These are phyloP conservation scores for Yamadazyma scolyti DNA, from an alignment of 805 yeast genomes.

Conservation along the genomic window DNA sequence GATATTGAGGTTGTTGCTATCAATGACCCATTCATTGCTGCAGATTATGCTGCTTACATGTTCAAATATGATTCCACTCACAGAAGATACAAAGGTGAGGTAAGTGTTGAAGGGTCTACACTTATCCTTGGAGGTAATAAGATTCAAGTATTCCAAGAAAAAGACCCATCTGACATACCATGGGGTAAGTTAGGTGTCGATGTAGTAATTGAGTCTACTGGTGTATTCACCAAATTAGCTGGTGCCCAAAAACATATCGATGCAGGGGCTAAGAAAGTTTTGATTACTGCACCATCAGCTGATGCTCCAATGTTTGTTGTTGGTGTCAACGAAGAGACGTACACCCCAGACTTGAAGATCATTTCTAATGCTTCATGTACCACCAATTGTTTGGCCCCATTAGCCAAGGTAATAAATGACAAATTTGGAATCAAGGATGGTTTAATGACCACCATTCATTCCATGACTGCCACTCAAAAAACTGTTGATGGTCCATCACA, in stretches of 20 bases:
- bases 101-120: slow-evolving; percentile 17
- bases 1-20: slow-evolving; percentile 30
- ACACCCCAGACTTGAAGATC: slow-evolving; percentile 29
- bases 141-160: slow-evolving; percentile 28
- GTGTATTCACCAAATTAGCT: slow-evolving; percentile 31
- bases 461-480: slow-evolving; percentile 35
- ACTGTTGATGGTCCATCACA: slow-evolving; percentile 37
- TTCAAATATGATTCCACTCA: slow-evolving; percentile 36
- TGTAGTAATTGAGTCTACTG: slow-evolving; percentile 31
- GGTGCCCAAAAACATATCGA: slow-evolving; percentile 35
- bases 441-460: slow-evolving; percentile 36
- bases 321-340: slow-evolving; percentile 31
- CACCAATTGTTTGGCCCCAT: slow-evolving; percentile 36
- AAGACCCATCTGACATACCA: slow-evolving; percentile 31
- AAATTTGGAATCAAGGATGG: slow-evolving; percentile 33
- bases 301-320: slow-evolving; percentile 36
- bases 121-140: slow-evolving; percentile 26
- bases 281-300: slow-evolving; percentile 32
- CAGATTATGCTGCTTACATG: slow-evolving; percentile 35
- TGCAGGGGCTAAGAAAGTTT: slow-evolving; percentile 34
- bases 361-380: slow-evolving; percentile 35
- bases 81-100: slow-evolving; percentile 29
- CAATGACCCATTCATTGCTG: slow-evolving; percentile 32
- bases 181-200: slow-evolving; percentile 33
- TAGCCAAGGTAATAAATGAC: slow-evolving; percentile 34